phyloP scores from a whole-genome alignment of 148 eudicot genomes.

The Hydrangea macrophylla region DNA sequence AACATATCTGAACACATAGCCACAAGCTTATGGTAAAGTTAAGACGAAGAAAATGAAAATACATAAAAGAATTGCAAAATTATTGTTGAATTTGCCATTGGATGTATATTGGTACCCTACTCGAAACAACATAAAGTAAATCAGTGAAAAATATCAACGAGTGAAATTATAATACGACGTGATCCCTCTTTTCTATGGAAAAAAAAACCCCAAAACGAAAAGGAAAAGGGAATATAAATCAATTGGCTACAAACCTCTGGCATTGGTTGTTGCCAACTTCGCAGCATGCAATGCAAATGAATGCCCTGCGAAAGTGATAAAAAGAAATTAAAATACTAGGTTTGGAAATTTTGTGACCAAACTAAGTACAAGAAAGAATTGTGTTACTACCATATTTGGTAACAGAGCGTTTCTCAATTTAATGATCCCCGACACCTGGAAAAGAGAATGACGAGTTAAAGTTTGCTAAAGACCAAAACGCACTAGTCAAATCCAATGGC shows the following conservation, averaged over 20 bases:
- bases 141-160: background rate
- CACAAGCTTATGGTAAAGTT: background rate
- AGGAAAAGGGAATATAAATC: too few relatives aligned
- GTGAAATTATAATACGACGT: too few relatives aligned
- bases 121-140: background rate
- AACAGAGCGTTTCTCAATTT: slow-evolving; percentile 41
- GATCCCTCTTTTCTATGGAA: too few relatives aligned
- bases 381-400: slow-evolving; percentile 22
- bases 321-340: background rate
- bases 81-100: background rate
- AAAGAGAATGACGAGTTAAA: slow-evolving; percentile 6
- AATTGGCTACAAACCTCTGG: slow-evolving; percentile 3
- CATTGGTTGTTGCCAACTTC: slow-evolving; percentile 1
- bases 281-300: background rate
- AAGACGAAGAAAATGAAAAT: background rate
- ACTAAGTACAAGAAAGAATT: background rate
- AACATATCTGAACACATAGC: too few relatives aligned
- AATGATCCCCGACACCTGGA: slow-evolving; percentile 94
- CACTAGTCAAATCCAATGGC: too few relatives aligned
- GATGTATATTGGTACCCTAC: background rate
- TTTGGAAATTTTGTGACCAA: background rate
- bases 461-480: too few relatives aligned
- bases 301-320: background rate
- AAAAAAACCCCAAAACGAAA: background rate
- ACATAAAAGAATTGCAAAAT: background rate